Conservation (phyloP, 768 basidiomycete species). For the Paxillus involutus region DNA sequence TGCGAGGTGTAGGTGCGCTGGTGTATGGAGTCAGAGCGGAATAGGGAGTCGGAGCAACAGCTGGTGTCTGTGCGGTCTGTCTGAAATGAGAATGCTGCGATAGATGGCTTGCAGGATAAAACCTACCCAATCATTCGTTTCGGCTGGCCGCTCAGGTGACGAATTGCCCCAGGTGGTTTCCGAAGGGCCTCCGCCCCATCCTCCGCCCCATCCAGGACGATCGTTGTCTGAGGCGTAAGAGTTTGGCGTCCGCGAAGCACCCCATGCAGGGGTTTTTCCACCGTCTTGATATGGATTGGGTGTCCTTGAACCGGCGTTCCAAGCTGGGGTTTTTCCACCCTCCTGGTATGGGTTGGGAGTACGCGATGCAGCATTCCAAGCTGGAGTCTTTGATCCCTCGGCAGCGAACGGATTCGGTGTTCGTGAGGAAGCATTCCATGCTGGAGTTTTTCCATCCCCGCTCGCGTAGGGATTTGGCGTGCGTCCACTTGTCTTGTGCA, state of each 20-base stretch:
- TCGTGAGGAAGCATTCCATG: constrained; percentile 60
- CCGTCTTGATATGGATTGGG: constrained; percentile 53
- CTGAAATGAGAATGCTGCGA: constrained; percentile 8
- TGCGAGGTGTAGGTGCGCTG: constrained; percentile 33
- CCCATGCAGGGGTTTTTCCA: constrained; percentile 54
- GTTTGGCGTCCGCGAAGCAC: constrained; percentile 53
- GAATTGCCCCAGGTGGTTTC: constrained; percentile 29
- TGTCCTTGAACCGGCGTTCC: constrained; percentile 47
- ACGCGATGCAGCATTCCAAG: constrained; percentile 58
- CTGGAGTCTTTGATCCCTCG: constrained; percentile 66
- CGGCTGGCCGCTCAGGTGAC: constrained; percentile 33
- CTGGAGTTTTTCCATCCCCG: constrained; percentile 58
- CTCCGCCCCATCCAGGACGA: constrained; percentile 41
- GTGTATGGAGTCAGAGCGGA: constrained; percentile 31
- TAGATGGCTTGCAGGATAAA: constrained; percentile 23
- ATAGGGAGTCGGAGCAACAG: constrained; percentile 40
- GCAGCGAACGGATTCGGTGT: constrained; percentile 69
- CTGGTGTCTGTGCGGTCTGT: constrained; percentile 39
- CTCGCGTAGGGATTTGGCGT: constrained; percentile 70
- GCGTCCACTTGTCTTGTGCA: constrained; percentile 73
- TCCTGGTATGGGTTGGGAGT: constrained; percentile 71
- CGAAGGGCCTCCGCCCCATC: constrained; percentile 21
- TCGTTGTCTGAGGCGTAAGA: constrained; percentile 37
- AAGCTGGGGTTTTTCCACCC: constrained; percentile 48
- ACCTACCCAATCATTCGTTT: constrained; percentile 30